These are phyloP conservation scores for Cutaneotrichosporon sp. DNA, from an alignment of 1,284 basidiomycete species.

Conservation along the genomic window DNA sequence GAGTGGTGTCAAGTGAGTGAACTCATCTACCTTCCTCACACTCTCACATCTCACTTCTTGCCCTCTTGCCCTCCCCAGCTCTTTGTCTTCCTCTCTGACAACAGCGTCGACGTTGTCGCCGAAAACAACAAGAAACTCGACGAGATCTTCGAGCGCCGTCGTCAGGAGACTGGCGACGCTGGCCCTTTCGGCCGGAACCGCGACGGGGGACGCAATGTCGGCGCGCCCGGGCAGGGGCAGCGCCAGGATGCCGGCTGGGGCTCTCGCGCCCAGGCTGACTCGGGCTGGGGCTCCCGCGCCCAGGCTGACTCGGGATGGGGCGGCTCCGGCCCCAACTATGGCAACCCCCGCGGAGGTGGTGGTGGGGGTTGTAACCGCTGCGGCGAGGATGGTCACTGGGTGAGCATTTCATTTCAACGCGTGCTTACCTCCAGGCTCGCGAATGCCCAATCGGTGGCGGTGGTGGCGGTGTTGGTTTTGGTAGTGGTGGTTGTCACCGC, in stretches of 20 bases:
- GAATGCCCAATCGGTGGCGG: slow-evolving; percentile 4
- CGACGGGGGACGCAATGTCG: background rate
- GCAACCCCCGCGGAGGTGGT: background rate
- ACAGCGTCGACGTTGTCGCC: background rate
- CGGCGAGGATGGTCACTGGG: slow-evolving; percentile 20
- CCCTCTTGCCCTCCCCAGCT: background rate
- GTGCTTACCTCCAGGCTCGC: background rate
- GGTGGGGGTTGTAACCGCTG: slow-evolving; percentile 20
- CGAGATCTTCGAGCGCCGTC: background rate
- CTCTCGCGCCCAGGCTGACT: background rate
- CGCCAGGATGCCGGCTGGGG: background rate
- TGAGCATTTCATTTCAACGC: background rate
- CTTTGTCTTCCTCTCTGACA: background rate
- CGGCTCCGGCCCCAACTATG: background rate
- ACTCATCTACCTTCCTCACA: too few relatives aligned
- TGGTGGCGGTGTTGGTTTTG: slow-evolving; percentile 5
- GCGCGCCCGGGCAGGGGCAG: background rate
- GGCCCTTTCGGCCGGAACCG: slow-evolving; percentile 3
- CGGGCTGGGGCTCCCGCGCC: slow-evolving; percentile 7
- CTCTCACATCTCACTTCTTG: too few relatives aligned
- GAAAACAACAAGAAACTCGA: slow-evolving; percentile 5
- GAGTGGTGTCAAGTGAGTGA: background rate
- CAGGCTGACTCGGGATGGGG: background rate
- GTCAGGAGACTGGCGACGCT: background rate
- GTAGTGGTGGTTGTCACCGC: slow-evolving; percentile 9